Percentiles rank a stretch among this genome's conserved stretches.
Conservation (phyloP, 2,329 filamentous ascomycete genomes). For the Claviceps capensis region DNA sequence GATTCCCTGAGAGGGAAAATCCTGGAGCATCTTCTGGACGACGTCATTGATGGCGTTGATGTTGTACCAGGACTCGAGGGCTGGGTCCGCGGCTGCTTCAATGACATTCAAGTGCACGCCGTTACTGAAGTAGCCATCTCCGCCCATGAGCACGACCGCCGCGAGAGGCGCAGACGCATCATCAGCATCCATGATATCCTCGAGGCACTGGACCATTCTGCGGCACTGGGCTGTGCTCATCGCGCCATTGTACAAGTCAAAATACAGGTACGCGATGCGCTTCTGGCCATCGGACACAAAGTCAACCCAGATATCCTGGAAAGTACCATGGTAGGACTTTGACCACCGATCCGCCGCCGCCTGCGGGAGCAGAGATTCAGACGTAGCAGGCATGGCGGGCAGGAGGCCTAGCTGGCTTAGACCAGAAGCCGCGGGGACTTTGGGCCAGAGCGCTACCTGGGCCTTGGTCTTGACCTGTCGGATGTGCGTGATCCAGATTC, state of each 20-base stretch:
- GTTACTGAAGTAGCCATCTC: constrained; percentile 26
- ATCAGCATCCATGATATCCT: constrained; percentile 16
- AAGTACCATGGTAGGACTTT: constrained; percentile 15
- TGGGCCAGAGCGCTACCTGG: constrained; percentile 26
- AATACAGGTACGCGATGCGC: constrained; percentile 25
- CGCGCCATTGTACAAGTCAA: constrained; percentile 29
- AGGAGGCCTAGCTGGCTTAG: constrained; percentile 21
- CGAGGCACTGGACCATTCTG: constrained; percentile 21
- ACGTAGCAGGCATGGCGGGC: constrained; percentile 5
- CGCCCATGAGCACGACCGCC: constrained; percentile 26
- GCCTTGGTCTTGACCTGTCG: constrained; percentile 23
- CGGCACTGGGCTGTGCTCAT: constrained; percentile 27
- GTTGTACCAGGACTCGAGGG: constrained; percentile 27
- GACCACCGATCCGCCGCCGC: constrained; percentile 15
- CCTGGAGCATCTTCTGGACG: constrained; percentile 22
- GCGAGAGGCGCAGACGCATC: constrained; percentile 13
- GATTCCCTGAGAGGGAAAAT: constrained; percentile 21
- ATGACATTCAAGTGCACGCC: constrained; percentile 30
- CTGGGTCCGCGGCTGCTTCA: constrained; percentile 22
- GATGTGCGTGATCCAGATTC: constrained; percentile 27
- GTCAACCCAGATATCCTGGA: constrained; percentile 27
- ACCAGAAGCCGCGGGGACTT: constrained; percentile 23
- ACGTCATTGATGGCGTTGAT: constrained; percentile 31
- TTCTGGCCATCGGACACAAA: constrained; percentile 13
- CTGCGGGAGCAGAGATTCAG: constrained; percentile 5